phyloP scores from a whole-genome alignment of 2,329 filamentous ascomycete species.

The Onygena corvina region DNA sequence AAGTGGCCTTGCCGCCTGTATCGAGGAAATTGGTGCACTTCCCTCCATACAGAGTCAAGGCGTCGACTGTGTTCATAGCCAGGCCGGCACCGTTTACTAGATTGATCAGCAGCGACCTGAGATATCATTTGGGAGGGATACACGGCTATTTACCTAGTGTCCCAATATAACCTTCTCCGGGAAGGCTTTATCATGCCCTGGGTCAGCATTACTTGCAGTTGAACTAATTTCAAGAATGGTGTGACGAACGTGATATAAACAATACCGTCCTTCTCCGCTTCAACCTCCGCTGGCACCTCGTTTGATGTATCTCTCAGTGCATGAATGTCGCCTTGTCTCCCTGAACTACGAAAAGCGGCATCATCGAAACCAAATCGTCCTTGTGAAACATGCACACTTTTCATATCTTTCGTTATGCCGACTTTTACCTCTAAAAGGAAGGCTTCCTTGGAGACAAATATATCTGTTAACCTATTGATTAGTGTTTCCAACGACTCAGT shows the following conservation, averaged over 20 bases:
- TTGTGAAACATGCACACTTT: slow-evolving; percentile 37
- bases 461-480: slow-evolving; percentile 43
- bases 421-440: slow-evolving; percentile 46
- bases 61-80: slow-evolving; percentile 84
- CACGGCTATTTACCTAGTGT: slow-evolving; percentile 43
- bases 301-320: slow-evolving; percentile 40
- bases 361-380: slow-evolving; percentile 58
- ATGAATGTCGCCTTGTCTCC: slow-evolving; percentile 52
- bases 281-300: slow-evolving; percentile 46
- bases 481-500: slow-evolving; percentile 38
- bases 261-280: slow-evolving; percentile 59
- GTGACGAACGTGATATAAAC: slow-evolving; percentile 56
- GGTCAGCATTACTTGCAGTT: not conserved
- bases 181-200: slow-evolving; percentile 8
- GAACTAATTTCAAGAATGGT: not conserved
- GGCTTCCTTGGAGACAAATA: slow-evolving; percentile 55
- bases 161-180: slow-evolving; percentile 51
- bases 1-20: slow-evolving; percentile 78
- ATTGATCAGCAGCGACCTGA: not conserved
- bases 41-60: slow-evolving; percentile 55
- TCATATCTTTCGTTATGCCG: slow-evolving; percentile 27
- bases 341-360: slow-evolving; percentile 51
- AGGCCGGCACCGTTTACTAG: slow-evolving; percentile 74
- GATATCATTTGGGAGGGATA: not conserved
- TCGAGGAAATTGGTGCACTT: slow-evolving; percentile 74